Evolutionary conservation across 768 basidiomycete genomes (phyloP).

Genomic region (Pseudohyphozyma bogoriensis): DNA sequence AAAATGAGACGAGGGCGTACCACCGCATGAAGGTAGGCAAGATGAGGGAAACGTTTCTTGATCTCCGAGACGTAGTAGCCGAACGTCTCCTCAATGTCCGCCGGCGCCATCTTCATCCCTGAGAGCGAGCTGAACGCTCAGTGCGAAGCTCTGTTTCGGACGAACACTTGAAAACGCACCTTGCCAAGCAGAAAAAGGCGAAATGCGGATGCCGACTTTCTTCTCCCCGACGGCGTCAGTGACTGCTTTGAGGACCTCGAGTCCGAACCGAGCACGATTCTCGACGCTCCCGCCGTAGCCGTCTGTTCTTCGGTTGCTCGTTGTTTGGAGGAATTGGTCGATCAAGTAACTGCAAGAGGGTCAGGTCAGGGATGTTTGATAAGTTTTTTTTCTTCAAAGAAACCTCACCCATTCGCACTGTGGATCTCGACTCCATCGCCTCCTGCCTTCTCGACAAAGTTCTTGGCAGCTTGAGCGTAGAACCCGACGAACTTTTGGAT

Average conservation of each 20-base stretch:
- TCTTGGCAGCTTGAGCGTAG: slow-evolving; percentile 48
- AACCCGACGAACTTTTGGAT: slow-evolving; percentile 41
- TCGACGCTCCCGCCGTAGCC: slow-evolving; percentile 57
- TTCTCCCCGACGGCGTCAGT: slow-evolving; percentile 48
- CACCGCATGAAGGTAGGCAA: slow-evolving; percentile 47
- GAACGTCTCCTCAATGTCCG: slow-evolving; percentile 20
- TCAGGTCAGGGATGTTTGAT: neutral
- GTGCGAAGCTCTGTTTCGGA: neutral
- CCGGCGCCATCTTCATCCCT: slow-evolving; percentile 12
- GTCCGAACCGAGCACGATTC: slow-evolving; percentile 48
- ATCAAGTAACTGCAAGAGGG: slow-evolving; percentile 22
- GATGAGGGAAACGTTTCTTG: slow-evolving; percentile 43
- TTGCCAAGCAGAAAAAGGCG: slow-evolving; percentile 4
- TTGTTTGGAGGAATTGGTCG: slow-evolving; percentile 30
- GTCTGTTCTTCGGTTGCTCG: slow-evolving; percentile 26
- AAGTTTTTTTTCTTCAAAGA: neutral
- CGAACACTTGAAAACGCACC: neutral
- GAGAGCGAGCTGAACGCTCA: neutral
- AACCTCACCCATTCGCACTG: slow-evolving; percentile 28
- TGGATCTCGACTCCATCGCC: slow-evolving; percentile 55
- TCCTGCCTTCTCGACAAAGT: slow-evolving; percentile 48
- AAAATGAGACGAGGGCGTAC: no score
- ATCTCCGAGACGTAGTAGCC: slow-evolving; percentile 44
- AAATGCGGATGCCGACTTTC: slow-evolving; percentile 14
- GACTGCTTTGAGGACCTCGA: slow-evolving; percentile 50